Conservation (phyloP, 495 filamentous ascomycete genomes). For the Neurospora tetrasperma region DNA sequence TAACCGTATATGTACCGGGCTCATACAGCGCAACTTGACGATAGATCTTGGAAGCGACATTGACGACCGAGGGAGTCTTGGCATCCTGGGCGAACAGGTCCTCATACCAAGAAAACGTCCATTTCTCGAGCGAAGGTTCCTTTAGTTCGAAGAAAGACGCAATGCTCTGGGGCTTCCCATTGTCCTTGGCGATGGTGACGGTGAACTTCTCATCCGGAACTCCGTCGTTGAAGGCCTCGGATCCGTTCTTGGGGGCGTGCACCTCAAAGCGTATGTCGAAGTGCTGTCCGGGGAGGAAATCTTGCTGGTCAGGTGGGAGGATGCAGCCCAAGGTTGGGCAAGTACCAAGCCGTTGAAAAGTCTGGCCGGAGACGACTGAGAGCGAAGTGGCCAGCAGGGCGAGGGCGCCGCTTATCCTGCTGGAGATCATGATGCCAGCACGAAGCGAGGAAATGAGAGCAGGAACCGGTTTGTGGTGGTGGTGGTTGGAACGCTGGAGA, state of each 20-base stretch:
- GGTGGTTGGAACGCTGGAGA: neutral
- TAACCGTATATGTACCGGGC: constrained; percentile 61
- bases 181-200: constrained; percentile 55
- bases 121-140: constrained; percentile 50
- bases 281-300: constrained; percentile 63
- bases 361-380: constrained; percentile 43
- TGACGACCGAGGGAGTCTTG: constrained; percentile 51
- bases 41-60: constrained; percentile 62
- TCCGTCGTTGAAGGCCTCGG: constrained; percentile 50
- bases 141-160: constrained; percentile 48
- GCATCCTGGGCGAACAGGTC: constrained; percentile 63
- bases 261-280: constrained; percentile 71
- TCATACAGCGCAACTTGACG: constrained; percentile 56
- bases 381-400: constrained; percentile 24
- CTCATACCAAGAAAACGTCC: constrained; percentile 65
- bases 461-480: neutral
- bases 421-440: constrained; percentile 19
- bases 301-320: constrained; percentile 64
- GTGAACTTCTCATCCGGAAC: constrained; percentile 56
- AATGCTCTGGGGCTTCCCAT: constrained; percentile 34
- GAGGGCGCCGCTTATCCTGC: constrained; percentile 16
- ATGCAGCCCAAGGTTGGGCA: constrained; percentile 66
- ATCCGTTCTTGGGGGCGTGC: constrained; percentile 66
- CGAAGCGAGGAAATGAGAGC: neutral
- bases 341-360: constrained; percentile 57